phyloP scores from a whole-genome alignment of 106 monocot species.

The Triglochin maritima region DNA sequence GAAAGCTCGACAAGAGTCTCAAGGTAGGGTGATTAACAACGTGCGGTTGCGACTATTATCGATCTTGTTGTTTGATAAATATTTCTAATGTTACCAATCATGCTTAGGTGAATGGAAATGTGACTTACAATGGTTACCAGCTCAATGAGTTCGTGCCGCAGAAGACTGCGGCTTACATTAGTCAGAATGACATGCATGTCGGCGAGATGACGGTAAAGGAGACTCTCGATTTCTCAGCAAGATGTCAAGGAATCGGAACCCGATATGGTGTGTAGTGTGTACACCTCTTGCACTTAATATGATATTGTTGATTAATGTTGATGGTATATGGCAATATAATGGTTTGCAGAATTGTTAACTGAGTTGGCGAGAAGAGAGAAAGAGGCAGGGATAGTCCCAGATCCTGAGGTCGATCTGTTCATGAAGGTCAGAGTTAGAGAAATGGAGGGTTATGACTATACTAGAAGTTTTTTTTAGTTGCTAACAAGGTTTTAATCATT shows the following conservation, averaged over 20 bases:
- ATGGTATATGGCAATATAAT: not conserved
- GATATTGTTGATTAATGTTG: not conserved
- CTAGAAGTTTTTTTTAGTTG: not conserved
- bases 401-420: conserved; percentile 78
- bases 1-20: conserved; percentile 53
- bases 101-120: conserved; percentile 33
- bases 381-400: conserved; percentile 56
- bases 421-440: conserved; percentile 50
- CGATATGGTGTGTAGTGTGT: conserved; percentile 42
- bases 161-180: conserved; percentile 85
- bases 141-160: conserved; percentile 79
- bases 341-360: conserved; percentile 35
- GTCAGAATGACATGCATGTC: conserved; percentile 75
- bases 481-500: not conserved
- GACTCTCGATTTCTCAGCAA: conserved; percentile 72
- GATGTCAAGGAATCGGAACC: conserved; percentile 75
- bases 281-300: not conserved
- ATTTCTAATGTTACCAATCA: not conserved
- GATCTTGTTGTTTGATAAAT: not conserved
- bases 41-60: not conserved
- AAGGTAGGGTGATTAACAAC: conserved; percentile 27
- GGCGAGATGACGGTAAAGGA: conserved; percentile 93
- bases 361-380: conserved; percentile 78
- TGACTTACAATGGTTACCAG: conserved; percentile 62
- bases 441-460: not conserved